phyloP scores from a whole-genome alignment of 495 filamentous ascomycete species.

The Trichoderma asperelloides region DNA sequence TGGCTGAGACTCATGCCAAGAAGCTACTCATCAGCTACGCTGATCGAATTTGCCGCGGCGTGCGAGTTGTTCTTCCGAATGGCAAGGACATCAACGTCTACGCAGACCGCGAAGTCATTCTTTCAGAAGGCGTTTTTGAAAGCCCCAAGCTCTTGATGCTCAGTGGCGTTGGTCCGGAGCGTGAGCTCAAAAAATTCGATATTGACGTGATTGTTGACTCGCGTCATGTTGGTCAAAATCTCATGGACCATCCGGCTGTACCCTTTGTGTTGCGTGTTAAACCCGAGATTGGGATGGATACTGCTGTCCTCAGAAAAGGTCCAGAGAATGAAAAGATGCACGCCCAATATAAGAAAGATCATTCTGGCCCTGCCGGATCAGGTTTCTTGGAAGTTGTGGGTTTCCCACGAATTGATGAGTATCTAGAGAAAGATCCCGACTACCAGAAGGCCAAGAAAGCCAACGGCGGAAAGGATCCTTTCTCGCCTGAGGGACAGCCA shows the following conservation, averaged over 20 bases:
- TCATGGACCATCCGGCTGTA: slow-evolving; percentile 42
- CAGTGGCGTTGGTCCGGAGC: slow-evolving; percentile 49
- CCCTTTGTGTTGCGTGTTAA: slow-evolving; percentile 40
- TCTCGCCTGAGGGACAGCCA: slow-evolving; percentile 48
- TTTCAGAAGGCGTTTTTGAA: slow-evolving; percentile 49
- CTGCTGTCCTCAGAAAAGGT: slow-evolving; percentile 42
- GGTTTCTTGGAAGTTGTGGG: slow-evolving; percentile 48
- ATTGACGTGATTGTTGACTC: slow-evolving; percentile 43
- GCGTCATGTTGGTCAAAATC: slow-evolving; percentile 48
- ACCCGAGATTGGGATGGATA: slow-evolving; percentile 45
- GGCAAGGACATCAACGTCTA: slow-evolving; percentile 28
- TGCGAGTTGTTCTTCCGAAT: slow-evolving; percentile 30
- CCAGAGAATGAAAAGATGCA: slow-evolving; percentile 36
- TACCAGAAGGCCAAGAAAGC: slow-evolving; percentile 42
- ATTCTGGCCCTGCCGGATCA: slow-evolving; percentile 40
- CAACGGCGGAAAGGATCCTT: slow-evolving; percentile 49
- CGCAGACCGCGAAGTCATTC: slow-evolving; percentile 47
- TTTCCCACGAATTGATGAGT: slow-evolving; percentile 47
- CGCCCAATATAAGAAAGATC: slow-evolving; percentile 36
- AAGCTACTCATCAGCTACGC: slow-evolving; percentile 42
- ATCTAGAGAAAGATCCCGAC: slow-evolving; percentile 37
- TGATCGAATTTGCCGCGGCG: slow-evolving; percentile 1
- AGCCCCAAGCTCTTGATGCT: slow-evolving; percentile 53
- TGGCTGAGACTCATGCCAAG: slow-evolving; percentile 41
- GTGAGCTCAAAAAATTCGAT: slow-evolving; percentile 37